Base-by-base conservation (phyloP, 345 rosid genomes). In the Heritiera fomes region DNA sequence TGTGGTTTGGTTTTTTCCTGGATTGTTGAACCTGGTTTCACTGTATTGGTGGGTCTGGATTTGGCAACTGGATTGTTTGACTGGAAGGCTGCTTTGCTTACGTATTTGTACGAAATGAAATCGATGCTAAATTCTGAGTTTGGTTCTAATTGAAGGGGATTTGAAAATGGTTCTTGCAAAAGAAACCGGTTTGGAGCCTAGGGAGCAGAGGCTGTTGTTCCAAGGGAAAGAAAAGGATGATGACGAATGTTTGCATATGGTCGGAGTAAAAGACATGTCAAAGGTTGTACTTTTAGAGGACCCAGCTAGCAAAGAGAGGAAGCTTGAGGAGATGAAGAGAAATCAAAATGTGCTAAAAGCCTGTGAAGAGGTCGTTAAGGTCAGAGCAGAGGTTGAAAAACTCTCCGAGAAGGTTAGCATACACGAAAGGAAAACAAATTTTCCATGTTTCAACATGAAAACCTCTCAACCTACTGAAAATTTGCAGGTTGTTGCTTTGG, bases 201-300 rank as follows among this genome's bases (percentile, higher is more conserved):
- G 79, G 71, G 91, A 88, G 82, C 91, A 88, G 71, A 84, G 91
- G 18, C 68, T 88, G 53, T 77, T 88, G 82, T 88, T 81, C 75
- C 82, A 78, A 79, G 91, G 91, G 43, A 88, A 88, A 77, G 91
- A 88, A 65, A 88, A 82, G 73, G 91, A 86, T 41, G 85, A 88
- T 64, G 79, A 47, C 32, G 91, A 88, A 66, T 85, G 79, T 82
- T 75, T 88, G 65, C 85, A 86, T 56, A 88, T 88, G 91, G 91
- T 62, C 41, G 91, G 91, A 46, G 87, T 88, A 50, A 84, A 75
- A 77, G 91, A 86, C 61, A 76, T 65, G 86, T 85, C 87, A 61
- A 88, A 88, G 82, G 84, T 88, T 30, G 56, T 88, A 43, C 80
- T 88, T 9, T 77, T 88, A 59, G 89, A 88, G 73, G 89, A 88